Percentiles rank a stretch among this genome's conserved stretches.
phyloP scores from a whole-genome alignment of 179 eudicot genomes.

The Silene noctiflora region DNA sequence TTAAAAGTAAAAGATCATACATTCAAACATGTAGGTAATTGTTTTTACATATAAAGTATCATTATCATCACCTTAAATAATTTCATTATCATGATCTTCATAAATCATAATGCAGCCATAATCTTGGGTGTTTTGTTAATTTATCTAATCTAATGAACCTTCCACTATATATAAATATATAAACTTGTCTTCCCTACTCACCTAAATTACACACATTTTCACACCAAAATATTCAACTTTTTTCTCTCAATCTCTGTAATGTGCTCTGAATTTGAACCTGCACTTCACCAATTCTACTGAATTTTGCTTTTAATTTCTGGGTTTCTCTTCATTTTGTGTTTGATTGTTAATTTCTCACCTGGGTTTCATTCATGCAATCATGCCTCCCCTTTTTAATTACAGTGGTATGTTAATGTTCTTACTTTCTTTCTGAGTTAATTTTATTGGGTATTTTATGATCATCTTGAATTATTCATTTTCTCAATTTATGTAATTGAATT shows the following conservation, averaged over 20 bases:
- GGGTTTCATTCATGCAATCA: constrained; percentile 30
- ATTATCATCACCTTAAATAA: background rate
- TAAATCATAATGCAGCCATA: background rate
- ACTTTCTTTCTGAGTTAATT: background rate
- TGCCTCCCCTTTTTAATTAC: constrained; percentile 37
- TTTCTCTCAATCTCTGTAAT: constrained; percentile 22
- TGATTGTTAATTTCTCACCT: constrained; percentile 17
- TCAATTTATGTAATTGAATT: background rate
- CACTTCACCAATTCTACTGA: constrained; percentile 19
- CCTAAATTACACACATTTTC: background rate
- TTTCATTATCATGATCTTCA: background rate
- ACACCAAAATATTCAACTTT: background rate
- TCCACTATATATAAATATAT: constrained; percentile 9
- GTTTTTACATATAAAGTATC: background rate
- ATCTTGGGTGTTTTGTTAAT: background rate
- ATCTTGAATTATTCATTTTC: background rate
- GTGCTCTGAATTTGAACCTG: constrained; percentile 27
- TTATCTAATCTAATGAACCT: background rate
- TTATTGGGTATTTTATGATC: background rate
- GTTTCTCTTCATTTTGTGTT: constrained; percentile 27
- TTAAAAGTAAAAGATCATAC: too few species aligned
- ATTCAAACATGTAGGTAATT: too few species aligned
- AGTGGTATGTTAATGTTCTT: constrained; percentile 28
- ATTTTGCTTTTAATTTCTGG: constrained; percentile 27
- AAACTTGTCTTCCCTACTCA: constrained; percentile 13